phyloP scores from a whole-genome alignment of 2,329 filamentous ascomycete species.

The Botrytis paeoniae region DNA sequence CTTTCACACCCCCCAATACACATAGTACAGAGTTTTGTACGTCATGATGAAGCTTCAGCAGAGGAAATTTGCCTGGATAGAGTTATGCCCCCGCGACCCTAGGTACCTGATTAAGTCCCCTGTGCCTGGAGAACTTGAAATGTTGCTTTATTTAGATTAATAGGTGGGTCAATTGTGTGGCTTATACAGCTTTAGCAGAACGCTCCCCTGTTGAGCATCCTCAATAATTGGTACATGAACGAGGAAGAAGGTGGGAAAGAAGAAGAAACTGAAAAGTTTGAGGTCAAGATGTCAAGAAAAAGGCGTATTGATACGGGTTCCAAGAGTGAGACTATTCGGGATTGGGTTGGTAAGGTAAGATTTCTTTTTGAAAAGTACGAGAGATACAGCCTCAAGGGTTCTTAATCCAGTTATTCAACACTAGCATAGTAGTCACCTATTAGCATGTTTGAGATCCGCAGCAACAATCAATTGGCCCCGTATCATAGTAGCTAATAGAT shows the following conservation, averaged over 20 bases:
- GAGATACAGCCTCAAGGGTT: not conserved
- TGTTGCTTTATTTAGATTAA: slow-evolving; percentile 19
- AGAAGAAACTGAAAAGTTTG: not conserved
- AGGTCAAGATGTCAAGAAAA: not conserved
- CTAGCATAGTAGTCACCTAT: not conserved
- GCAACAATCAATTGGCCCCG: not conserved
- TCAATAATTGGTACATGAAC: slow-evolving; percentile 6
- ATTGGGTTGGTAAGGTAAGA: not conserved
- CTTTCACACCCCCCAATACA: not conserved
- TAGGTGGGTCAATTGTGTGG: not conserved
- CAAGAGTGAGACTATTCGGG: not conserved
- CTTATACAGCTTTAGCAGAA: slow-evolving; percentile 9
- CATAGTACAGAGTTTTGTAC: not conserved
- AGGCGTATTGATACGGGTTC: not conserved
- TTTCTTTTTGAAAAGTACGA: not conserved
- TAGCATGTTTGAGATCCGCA: slow-evolving; percentile 2
- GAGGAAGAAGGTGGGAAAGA: not conserved
- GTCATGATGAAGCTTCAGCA: not conserved
- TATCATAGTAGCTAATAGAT: slow-evolving; percentile 7
- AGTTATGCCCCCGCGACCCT: not conserved
- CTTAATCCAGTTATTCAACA: not conserved
- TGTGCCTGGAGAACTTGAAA: slow-evolving; percentile 10
- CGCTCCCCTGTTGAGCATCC: slow-evolving; percentile 1
- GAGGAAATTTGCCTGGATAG: not conserved
- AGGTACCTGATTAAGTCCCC: not conserved